Base-by-base conservation (phyloP, 1,284 basidiomycete genomes). In the Leccinum griseonigrum region DNA sequence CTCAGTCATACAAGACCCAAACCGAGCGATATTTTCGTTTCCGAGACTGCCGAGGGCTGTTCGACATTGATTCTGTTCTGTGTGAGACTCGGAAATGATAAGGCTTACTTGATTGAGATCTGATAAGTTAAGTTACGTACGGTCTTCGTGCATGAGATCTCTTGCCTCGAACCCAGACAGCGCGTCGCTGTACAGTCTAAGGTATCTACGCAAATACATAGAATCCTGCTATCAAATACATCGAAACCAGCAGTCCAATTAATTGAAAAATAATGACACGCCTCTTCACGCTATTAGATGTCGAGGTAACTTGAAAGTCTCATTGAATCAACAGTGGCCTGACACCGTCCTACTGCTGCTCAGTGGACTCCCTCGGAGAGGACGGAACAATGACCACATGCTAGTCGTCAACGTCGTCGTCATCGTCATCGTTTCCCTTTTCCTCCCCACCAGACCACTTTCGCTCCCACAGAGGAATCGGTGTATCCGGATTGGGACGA, bases 391-490 rank as follows among this genome's bases (percentile, higher is more conserved):
- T 40, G 34, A 9, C 14, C 31, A 57, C 26, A 52, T 57, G 34
- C 58, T 71, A 74, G 4, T 72, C 66, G 1, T 69, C 67, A 0
- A 72, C 79, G 2, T 76, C 80, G 0, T 80, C 84, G 3, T 80
- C 82, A 3, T 79, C 83, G 43, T 80, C 79, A 29, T 78, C 82
- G 48, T 80, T 74, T 32, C 75, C 73, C 51, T 78, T 79, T 4
- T 78, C 82, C 46, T 81, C 80, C 1, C 90, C 90, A 11, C 91
- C 90, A 54, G 83, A 85, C 90, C 91, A 93, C 68, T 87, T 85
- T 51, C 86, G 80, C 69, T 92, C 89, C 90, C 91, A 92, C 43
- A 87, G 74, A 34, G 85, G 84, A 46, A 75, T 69, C 8, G 75
- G 67, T 3, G 79, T 58, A 16, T 74, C 75, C 4, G 63, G 66